These are phyloP conservation scores for Dactylella cylindrospora DNA, from an alignment of 2,329 filamentous ascomycete species.

Conservation along the genomic window DNA sequence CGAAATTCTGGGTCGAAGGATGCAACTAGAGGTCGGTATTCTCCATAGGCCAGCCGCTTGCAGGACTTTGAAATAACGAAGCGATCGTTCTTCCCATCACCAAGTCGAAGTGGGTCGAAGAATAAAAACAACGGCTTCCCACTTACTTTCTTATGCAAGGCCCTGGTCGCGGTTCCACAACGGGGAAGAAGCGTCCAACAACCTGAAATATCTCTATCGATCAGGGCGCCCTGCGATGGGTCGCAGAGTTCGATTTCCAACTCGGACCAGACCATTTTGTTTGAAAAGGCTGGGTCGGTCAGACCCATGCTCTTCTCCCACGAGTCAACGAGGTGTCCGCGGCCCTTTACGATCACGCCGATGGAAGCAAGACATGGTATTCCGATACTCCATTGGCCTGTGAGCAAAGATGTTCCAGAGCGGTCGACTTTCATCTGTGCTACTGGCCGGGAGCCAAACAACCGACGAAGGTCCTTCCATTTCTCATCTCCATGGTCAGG, in stretches of 20 bases:
- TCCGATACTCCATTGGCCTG: conserved; percentile 17
- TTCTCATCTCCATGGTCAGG: conserved; percentile 47
- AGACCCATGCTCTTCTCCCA: conserved; percentile 54
- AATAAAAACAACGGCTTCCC: conserved; percentile 59
- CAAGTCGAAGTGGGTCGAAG: conserved; percentile 59
- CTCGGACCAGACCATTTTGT: conserved; percentile 55
- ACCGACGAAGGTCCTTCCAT: conserved; percentile 17
- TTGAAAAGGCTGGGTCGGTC: conserved; percentile 51
- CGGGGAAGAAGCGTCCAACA: conserved; percentile 58
- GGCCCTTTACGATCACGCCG: conserved; percentile 52
- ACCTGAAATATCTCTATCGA: conserved; percentile 56
- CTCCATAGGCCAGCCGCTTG: conserved; percentile 55
- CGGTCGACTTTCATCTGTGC: conserved; percentile 54
- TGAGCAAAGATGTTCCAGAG: conserved; percentile 28
- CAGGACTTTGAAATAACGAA: conserved; percentile 62
- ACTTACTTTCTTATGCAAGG: conserved; percentile 57
- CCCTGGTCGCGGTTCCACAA: conserved; percentile 62
- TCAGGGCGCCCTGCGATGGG: conserved; percentile 46
- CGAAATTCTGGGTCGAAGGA: conserved; percentile 56
- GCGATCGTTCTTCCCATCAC: conserved; percentile 55
- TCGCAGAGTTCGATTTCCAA: conserved; percentile 53
- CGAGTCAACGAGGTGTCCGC: conserved; percentile 50
- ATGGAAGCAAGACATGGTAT: conserved; percentile 43
- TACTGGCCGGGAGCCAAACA: conserved; percentile 54
- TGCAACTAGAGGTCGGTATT: conserved; percentile 56